Evolutionary conservation across 225 moss, liverwort and hornwort species (phyloP).

Genomic region (Bryoerythrophyllum caledonicum): DNA sequence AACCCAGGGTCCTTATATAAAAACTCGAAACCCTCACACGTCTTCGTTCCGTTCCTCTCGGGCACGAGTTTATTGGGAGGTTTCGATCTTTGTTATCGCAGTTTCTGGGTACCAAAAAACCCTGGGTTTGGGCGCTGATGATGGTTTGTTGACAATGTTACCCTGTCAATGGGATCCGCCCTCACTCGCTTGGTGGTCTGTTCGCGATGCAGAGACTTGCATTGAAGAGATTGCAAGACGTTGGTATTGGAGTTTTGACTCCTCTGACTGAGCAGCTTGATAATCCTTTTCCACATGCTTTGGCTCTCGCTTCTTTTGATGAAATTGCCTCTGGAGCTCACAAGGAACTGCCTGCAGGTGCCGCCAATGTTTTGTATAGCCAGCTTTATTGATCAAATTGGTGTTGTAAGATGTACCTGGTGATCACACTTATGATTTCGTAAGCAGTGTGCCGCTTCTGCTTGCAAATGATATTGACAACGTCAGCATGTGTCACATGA

Average conservation of each 20-base stretch:
- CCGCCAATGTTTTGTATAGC: background rate
- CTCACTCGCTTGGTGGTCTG: conserved; percentile 24
- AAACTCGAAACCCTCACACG: too few relatives aligned
- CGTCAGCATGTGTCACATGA: background rate
- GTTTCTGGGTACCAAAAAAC: too few relatives aligned
- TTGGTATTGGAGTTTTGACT: conserved; percentile 77
- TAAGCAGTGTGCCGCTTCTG: too few relatives aligned
- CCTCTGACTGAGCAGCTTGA: conserved; percentile 73
- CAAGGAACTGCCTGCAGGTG: conserved; percentile 63
- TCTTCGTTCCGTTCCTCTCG: too few relatives aligned
- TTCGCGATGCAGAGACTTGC: conserved; percentile 61
- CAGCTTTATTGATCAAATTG: too few relatives aligned
- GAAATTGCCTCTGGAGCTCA: conserved; percentile 56
- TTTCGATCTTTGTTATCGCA: too few relatives aligned
- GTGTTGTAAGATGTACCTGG: too few relatives aligned
- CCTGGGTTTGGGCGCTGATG: too few relatives aligned
- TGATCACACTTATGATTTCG: too few relatives aligned
- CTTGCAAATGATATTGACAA: background rate
- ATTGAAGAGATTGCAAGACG: conserved; percentile 72
- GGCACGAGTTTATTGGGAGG: too few relatives aligned
- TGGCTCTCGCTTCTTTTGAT: conserved; percentile 66
- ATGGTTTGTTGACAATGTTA: conserved; percentile 17
- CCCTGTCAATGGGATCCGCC: background rate
- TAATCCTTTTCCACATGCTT: conserved; percentile 75
- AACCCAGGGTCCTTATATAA: too few relatives aligned